A percentile compares a stretch with the other conserved stretches of the same genome.
Conservation (phyloP, 179 eudicot genomes). For the Silene vulgaris region DNA sequence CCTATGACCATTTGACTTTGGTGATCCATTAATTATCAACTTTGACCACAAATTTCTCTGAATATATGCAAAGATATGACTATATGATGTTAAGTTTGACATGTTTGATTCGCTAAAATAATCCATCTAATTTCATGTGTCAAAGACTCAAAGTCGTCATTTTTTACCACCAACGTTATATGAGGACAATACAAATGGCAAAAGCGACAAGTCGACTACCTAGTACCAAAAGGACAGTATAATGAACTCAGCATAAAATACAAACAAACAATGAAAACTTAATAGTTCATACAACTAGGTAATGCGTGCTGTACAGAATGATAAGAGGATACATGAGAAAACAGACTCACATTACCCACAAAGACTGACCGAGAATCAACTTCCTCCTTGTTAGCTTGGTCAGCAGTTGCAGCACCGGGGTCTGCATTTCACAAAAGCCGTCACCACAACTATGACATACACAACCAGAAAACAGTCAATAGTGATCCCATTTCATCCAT, state of each 20-base stretch:
- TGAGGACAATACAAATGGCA: neutral
- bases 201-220: neutral
- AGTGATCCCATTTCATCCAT: constrained; percentile 1
- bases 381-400: constrained; percentile 58
- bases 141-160: neutral
- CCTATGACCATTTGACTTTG: neutral
- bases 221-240: neutral
- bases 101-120: neutral
- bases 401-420: constrained; percentile 41
- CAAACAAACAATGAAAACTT: neutral
- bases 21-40: neutral
- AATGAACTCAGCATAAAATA: neutral
- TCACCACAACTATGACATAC: constrained; percentile 11
- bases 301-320: neutral
- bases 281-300: neutral
- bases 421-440: constrained; percentile 28
- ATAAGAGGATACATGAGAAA: neutral
- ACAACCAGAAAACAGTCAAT: neutral
- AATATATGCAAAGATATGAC: neutral
- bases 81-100: neutral
- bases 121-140: neutral
- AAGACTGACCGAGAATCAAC: constrained; percentile 60
- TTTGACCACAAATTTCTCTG: neutral
- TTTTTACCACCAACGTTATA: neutral
- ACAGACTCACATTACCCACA: constrained; percentile 58